Evolutionary conservation across 2,329 filamentous ascomycete species (phyloP), one percentile per base, ranked within the genome.

Genomic region (Cadophora sp.): DNA sequence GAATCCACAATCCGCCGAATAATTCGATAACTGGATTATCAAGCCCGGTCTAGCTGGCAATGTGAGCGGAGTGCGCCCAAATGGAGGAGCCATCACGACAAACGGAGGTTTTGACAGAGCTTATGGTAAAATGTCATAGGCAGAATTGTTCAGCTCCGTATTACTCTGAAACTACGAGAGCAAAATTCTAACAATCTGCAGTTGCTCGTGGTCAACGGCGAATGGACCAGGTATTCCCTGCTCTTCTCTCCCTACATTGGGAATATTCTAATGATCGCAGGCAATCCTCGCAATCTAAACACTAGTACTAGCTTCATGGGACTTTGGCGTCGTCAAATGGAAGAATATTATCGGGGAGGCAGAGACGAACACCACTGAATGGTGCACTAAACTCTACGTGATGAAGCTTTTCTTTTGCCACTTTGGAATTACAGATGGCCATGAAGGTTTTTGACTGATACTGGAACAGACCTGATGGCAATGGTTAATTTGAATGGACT

Each of bases 401-500:
- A 7, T 45, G 7, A 1, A 1, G n/a, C n/a, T n/a, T n/a, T n/a
- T 55, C 1, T 9, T 36, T 55, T 13, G 4, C 27, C 27, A 4
- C 11, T 39, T 39, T 8, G 11, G 11, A 39, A 6, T 39, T 13
- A 39, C 36, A 8, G 36, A 7, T 7, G 36, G 7, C 4, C 4
- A 9, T 39, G 3, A 30, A 39, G 7, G 36, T 39, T 8, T 6
- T 39, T 39, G 36, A 9, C 36, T 39, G 2, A 39, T 13, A 39
- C 4, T 39, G 4, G 2, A 39, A 39, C 36, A 55, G 18, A 11
- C 27, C 27, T 20, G 27, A 36, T 16, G 27, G 30, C 2, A 55
- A 53, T 43, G 18, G 18, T 8, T 36, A 51, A n/a, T 53, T 62
- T 16, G n/a, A 30, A 2, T 62, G 59, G 59, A 43, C 30, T 8